These are phyloP conservation scores for Petunia hybrid DNA, from an alignment of 305 asterid genomes.

Conservation along the genomic window DNA sequence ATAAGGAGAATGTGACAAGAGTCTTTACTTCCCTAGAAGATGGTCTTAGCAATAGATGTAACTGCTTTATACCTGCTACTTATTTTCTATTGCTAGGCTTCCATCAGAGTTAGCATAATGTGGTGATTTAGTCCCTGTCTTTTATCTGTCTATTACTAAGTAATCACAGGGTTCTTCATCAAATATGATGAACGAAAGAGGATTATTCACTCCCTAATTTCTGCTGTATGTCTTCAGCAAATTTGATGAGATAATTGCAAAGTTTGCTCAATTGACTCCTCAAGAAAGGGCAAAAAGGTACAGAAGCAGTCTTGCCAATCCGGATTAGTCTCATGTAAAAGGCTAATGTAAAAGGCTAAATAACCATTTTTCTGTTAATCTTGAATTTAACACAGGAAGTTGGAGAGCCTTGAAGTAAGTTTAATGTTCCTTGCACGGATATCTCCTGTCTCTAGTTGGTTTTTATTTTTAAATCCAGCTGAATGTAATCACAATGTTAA, in stretches of 20 bases:
- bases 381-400: conserved; percentile 62
- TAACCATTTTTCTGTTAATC: conserved; percentile 29
- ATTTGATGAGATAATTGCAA: conserved; percentile 81
- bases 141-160: neutral
- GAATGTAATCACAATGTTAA: conserved; percentile 17
- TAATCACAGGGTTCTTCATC: neutral
- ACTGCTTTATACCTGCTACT: neutral
- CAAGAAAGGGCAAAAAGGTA: conserved; percentile 90
- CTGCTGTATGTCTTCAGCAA: conserved; percentile 56
- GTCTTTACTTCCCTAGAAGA: conserved; percentile 3
- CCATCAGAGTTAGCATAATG: neutral
- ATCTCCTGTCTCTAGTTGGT: neutral
- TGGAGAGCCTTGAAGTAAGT: conserved; percentile 94
- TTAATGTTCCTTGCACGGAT: conserved; percentile 26
- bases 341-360: conserved; percentile 34
- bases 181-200: neutral
- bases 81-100: neutral
- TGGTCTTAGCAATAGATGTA: neutral
- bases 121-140: neutral
- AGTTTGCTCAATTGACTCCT: conserved; percentile 81
- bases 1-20: neutral
- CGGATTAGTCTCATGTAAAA: conserved; percentile 28
- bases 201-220: neutral
- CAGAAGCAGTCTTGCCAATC: neutral
- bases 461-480: conserved; percentile 30